These are phyloP conservation scores for Rosa hybrid DNA, from an alignment of 331 rosid genomes.

Conservation along the genomic window DNA sequence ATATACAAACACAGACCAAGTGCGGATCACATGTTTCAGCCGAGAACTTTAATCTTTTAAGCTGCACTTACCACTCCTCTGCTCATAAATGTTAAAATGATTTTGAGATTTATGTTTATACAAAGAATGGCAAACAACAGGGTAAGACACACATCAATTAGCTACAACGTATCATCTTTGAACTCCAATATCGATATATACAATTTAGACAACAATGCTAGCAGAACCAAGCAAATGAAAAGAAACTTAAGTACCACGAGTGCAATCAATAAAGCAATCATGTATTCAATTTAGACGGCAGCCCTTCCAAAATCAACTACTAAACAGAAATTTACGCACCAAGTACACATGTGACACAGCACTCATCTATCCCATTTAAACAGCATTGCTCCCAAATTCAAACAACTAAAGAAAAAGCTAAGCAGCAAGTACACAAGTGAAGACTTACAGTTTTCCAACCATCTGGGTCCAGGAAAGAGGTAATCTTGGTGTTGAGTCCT, in stretches of 20 bases:
- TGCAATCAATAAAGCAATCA: not conserved
- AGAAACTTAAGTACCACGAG: not conserved
- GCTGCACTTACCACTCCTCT: not conserved
- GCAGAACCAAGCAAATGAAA: not conserved
- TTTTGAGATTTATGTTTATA: not conserved
- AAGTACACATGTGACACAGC: not conserved
- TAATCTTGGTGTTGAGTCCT: conserved; percentile 79
- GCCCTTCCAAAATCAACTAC: not conserved
- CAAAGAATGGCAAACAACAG: not conserved
- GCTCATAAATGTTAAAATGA: not conserved
- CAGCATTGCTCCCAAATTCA: not conserved
- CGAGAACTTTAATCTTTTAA: not conserved
- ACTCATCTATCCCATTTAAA: not conserved
- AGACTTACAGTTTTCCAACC: conserved; percentile 93
- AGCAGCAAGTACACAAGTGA: not conserved
- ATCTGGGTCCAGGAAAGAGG: conserved; percentile 84
- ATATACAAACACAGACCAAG: not conserved
- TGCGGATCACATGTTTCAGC: not conserved
- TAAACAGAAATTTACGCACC: not conserved
- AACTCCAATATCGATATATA: not conserved
- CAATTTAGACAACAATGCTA: not conserved
- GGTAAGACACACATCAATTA: not conserved
- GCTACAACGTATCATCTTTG: not conserved
- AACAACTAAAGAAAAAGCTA: not conserved
- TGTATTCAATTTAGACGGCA: not conserved